These are phyloP conservation scores for Ophiostoma sp. DNA, from an alignment of 2,329 filamentous ascomycete genomes.

Conservation along the genomic window DNA sequence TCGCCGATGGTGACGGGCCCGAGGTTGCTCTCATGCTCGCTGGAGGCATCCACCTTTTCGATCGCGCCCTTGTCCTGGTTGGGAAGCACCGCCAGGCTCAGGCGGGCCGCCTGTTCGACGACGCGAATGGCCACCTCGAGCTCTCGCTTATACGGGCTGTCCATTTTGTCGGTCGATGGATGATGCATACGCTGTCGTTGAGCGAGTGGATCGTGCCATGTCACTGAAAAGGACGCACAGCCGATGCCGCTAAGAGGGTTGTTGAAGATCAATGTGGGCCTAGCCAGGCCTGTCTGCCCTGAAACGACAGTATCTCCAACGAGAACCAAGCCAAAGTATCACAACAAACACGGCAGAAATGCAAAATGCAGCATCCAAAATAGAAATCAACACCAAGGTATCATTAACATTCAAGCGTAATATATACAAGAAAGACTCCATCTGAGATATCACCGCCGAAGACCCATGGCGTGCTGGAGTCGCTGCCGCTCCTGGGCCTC, in stretches of 20 bases:
- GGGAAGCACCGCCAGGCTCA: conserved; percentile 47
- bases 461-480: not conserved
- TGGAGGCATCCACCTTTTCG: conserved; percentile 11
- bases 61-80: conserved; percentile 46
- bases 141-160: conserved; percentile 39
- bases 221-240: not conserved
- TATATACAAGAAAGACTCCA: not conserved
- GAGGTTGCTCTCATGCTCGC: conserved; percentile 46
- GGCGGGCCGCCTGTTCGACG: conserved; percentile 42
- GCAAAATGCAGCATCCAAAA: not conserved
- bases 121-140: conserved; percentile 40
- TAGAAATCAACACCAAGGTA: not conserved
- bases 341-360: not conserved
- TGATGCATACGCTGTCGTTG: not conserved
- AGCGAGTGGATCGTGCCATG: not conserved
- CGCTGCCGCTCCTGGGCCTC: conserved; percentile 19
- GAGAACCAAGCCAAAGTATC: not conserved
- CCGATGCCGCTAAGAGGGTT: not conserved
- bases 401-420: not conserved
- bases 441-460: not conserved
- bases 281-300: too few species aligned
- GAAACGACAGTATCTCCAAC: not conserved
- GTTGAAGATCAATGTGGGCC: too few species aligned
- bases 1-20: conserved; percentile 56
- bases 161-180: conserved; percentile 18